Evolutionary conservation across 257 asterid genomes (phyloP), one percentile per base, ranked within the genome.

Genomic region (Euphrasia confusa): DNA sequence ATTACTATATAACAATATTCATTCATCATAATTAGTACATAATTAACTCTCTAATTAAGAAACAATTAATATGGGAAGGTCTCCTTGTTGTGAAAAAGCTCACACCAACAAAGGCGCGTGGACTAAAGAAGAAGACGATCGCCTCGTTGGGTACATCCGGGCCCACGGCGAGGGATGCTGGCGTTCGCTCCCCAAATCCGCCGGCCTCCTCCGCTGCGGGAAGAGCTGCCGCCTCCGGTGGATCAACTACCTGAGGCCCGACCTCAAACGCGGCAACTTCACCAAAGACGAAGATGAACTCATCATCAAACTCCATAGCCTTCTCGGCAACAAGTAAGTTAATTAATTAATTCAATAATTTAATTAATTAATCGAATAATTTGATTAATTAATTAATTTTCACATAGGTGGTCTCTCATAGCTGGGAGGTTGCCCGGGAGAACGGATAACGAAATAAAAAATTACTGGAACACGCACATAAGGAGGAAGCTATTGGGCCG

Each of bases 91-190:
- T 68, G 98, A 91, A 72, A 91, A 91, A 70, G 98, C 96, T 45
- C 98, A 91, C 72, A 91, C 98, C 0, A 91, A 91, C 80, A 91
- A 91, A 77, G 98, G 98, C 6, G 98, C 98, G 0, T 90, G 98
- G 98, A 90, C 96, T 4, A 90, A 90, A 59, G 98, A 90, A 69
- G 98, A 90, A 79, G 98, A 90, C 39, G 95, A 87, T 63, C 77
- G 98, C 1, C 88, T 90, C n/a, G 78, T 84, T 37, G 80, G 91
- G 11, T 90, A 90, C 47, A 88, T 88, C 28, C 74, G 81, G 2
- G 81, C 85, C 6, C 94, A 90, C 67, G 95, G 96, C 17, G 98
- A 90, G 65, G 98, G 98, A 39, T 85, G 95, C 75, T 90, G 96
- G 98, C 83, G 96, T 9, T 85, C 95, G 0, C 83, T 88, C 5